These are phyloP conservation scores for Ophiostoma sp. DNA, from an alignment of 2,329 filamentous ascomycete species.

Conservation along the genomic window DNA sequence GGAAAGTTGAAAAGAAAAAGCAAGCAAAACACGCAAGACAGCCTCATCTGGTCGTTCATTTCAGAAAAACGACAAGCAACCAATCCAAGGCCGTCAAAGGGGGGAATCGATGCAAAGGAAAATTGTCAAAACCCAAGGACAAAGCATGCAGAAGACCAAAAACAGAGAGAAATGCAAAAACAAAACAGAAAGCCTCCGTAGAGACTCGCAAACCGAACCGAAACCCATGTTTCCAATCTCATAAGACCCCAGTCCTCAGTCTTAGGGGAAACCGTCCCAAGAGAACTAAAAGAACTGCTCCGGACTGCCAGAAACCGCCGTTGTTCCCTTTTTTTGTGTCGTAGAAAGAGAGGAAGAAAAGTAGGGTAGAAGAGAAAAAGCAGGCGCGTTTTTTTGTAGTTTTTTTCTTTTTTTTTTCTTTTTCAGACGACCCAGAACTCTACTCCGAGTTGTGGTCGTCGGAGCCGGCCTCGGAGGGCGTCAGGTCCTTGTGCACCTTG, in stretches of 20 bases:
- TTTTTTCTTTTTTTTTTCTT: neutral
- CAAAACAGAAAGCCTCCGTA: neutral
- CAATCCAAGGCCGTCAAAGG: neutral
- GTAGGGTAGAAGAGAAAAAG: neutral
- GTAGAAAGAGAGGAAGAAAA: neutral
- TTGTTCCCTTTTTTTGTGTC: constrained; percentile 1
- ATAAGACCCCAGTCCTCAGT: neutral
- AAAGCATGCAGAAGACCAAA: neutral
- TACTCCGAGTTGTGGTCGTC: constrained; percentile 58
- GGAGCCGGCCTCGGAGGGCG: constrained; percentile 62
- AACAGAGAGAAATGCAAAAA: neutral
- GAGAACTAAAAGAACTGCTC: neutral
- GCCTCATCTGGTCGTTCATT: neutral
- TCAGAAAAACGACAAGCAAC: neutral
- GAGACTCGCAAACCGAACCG: neutral
- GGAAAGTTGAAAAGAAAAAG: neutral
- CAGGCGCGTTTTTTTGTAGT: neutral
- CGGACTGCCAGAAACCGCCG: constrained; percentile 1
- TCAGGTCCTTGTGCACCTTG: constrained; percentile 88
- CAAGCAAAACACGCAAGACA: neutral
- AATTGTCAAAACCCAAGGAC: constrained; percentile 7
- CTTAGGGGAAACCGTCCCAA: neutral
- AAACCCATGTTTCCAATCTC: constrained; percentile 12
- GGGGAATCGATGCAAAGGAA: constrained; percentile 15
- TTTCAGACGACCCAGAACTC: neutral